Evolutionary conservation across 2,329 filamentous ascomycete species (phyloP).

Genomic region (Xylaria sp.): DNA sequence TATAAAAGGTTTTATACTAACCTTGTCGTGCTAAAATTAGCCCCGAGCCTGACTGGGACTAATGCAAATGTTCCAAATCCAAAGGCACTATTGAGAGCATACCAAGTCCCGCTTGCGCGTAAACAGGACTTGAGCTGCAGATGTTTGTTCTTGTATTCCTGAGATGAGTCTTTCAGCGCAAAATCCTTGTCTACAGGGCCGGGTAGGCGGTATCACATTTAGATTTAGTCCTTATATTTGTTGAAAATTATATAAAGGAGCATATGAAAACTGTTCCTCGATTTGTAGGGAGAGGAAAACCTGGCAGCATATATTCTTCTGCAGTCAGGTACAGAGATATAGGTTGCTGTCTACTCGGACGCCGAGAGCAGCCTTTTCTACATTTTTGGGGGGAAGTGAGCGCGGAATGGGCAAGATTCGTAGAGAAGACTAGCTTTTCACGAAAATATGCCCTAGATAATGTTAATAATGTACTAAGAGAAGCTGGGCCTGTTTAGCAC

Average conservation of each 20-base stretch:
- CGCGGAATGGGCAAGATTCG: too few relatives aligned
- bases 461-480: not conserved
- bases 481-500: not conserved
- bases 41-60: not conserved
- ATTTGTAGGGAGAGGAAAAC: too few relatives aligned
- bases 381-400: too few relatives aligned
- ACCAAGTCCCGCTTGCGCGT: not conserved
- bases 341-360: too few relatives aligned
- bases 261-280: too few relatives aligned
- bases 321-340: too few relatives aligned
- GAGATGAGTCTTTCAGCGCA: not conserved
- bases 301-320: too few relatives aligned
- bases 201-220: too few relatives aligned
- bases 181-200: too few relatives aligned
- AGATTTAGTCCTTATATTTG: too few relatives aligned
- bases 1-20: not conserved
- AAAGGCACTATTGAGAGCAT: not conserved
- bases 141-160: not conserved
- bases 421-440: not conserved
- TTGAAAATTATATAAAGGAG: too few relatives aligned
- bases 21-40: not conserved
- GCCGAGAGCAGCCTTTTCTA: too few relatives aligned
- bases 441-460: constrained; percentile 1
- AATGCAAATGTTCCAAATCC: not conserved
- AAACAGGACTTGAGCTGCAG: not conserved